Base-by-base conservation (phyloP, 1,139 yeast species). In the Trichomonascaceae sp. region DNA sequence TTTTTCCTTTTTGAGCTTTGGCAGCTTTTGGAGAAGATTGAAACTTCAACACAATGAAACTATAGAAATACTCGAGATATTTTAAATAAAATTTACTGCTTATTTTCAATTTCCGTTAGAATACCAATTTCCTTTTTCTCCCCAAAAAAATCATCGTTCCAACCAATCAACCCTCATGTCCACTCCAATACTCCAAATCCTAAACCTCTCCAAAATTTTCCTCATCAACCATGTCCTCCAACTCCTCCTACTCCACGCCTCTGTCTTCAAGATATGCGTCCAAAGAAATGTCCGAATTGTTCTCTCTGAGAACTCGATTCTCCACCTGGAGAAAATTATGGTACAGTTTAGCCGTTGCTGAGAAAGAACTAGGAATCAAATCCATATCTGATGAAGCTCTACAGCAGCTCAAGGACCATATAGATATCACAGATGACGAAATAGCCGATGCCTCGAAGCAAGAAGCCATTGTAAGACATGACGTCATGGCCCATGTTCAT, bases 401-500 rank as follows among this genome's bases (percentile, higher is more conserved):
- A 62, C 86, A 80, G 66, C 88, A 93, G 76, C 85, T 93, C 91
- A 76, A 80, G 60, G 71, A 78, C 20, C 85, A 93, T 70, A 75
- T 91, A 66, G 81, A 74, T 55, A 89, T 93, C 73, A 85, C 97
- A 20, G 98, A 93, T 70, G 93, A 88, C 63, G 98, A 95, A 68
- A 89, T 95, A 62, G 88, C 78, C 54, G 87, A 78, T 57, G 98
- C 99, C 47, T 77, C 93, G 53, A 82, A 82, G 66, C 98, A 93
- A 75, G 99, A 93, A 73, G 96, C 98, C 56, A 90, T 87, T 70
- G 98, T 93, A 55, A 87, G 99, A 77, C 99, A 93, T 73, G 99
- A 93, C 72, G 99, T 93, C 64, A 93, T 93, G 99, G 96, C 99
- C 56, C 99, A 93, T 66, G 98, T 93, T 58, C 99, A 95, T 69